These are phyloP conservation scores for Didymosphaeria variabile DNA, from an alignment of 2,329 filamentous ascomycete genomes.

Conservation along the genomic window DNA sequence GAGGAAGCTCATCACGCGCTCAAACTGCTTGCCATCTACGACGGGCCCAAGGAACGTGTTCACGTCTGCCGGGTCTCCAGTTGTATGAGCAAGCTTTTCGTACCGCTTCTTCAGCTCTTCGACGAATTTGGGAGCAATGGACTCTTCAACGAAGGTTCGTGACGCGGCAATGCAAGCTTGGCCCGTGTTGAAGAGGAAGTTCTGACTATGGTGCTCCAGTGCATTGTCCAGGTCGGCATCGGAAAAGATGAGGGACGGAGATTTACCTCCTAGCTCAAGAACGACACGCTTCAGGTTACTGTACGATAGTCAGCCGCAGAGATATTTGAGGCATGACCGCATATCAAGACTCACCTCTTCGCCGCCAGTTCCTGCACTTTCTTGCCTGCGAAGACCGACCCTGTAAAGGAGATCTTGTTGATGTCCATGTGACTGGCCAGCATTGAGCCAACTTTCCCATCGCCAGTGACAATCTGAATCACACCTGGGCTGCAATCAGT, in stretches of 20 bases:
- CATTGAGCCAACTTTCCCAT: slow-evolving; percentile 40
- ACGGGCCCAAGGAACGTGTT: slow-evolving; percentile 38
- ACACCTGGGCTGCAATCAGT: slow-evolving; percentile 36
- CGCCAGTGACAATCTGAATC: slow-evolving; percentile 45
- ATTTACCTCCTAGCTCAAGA: slow-evolving; percentile 58
- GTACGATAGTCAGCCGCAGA: slow-evolving; percentile 5
- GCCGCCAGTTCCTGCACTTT: slow-evolving; percentile 52
- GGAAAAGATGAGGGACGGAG: slow-evolving; percentile 56
- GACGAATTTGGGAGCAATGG: slow-evolving; percentile 41
- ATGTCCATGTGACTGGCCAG: slow-evolving; percentile 53
- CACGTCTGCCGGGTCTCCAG: slow-evolving; percentile 28
- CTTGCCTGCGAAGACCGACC: slow-evolving; percentile 48
- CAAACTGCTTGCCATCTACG: slow-evolving; percentile 39
- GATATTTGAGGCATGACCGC: not conserved
- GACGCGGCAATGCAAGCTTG: slow-evolving; percentile 68
- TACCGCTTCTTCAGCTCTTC: slow-evolving; percentile 37
- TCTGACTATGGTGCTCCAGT: slow-evolving; percentile 29
- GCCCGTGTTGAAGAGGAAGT: slow-evolving; percentile 61
- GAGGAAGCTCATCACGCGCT: slow-evolving; percentile 34
- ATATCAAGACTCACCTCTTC: slow-evolving; percentile 26
- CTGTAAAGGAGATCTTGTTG: slow-evolving; percentile 55
- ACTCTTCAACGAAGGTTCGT: slow-evolving; percentile 52
- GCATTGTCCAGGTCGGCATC: slow-evolving; percentile 60
- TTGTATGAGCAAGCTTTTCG: slow-evolving; percentile 27
- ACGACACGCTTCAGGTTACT: slow-evolving; percentile 58